Percentiles rank a stretch among this genome's conserved stretches.
These are phyloP conservation scores for Filosporella fistucella DNA, from an alignment of 495 filamentous ascomycete genomes.

Conservation along the genomic window DNA sequence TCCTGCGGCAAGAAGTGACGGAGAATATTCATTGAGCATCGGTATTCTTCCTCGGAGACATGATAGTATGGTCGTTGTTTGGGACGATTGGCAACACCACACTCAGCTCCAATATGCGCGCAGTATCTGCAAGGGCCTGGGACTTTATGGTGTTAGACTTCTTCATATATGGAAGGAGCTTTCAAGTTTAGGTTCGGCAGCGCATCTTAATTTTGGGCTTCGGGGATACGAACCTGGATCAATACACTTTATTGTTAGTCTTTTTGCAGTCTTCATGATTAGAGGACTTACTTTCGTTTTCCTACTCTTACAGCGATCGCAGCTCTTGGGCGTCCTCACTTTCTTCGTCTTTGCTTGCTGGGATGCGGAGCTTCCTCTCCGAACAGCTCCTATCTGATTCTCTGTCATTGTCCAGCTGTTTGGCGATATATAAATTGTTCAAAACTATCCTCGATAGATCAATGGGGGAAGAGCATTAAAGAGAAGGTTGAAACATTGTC, in stretches of 20 bases:
- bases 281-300: slow-evolving; percentile 15
- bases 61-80: slow-evolving; percentile 20
- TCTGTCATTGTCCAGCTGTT: too few species aligned
- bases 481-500: too few species aligned
- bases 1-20: slow-evolving; percentile 13
- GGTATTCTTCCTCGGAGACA: slow-evolving; percentile 19
- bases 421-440: too few species aligned
- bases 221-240: too few species aligned
- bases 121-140: slow-evolving; percentile 21
- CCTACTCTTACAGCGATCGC: slow-evolving; percentile 19
- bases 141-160: too few species aligned
- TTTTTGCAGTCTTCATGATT: background rate
- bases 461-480: too few species aligned
- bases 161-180: background rate
- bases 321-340: slow-evolving; percentile 17
- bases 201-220: background rate
- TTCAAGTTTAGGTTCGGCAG: background rate
- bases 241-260: slow-evolving; percentile 18
- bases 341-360: slow-evolving; percentile 14
- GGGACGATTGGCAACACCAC: slow-evolving; percentile 9
- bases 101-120: slow-evolving; percentile 17
- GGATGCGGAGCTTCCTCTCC: too few species aligned
- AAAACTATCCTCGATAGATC: too few species aligned
- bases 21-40: slow-evolving; percentile 15
- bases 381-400: too few species aligned